Evolutionary conservation across 495 filamentous ascomycete species (phyloP).

Genomic region (Penicillium longicatenatum): DNA sequence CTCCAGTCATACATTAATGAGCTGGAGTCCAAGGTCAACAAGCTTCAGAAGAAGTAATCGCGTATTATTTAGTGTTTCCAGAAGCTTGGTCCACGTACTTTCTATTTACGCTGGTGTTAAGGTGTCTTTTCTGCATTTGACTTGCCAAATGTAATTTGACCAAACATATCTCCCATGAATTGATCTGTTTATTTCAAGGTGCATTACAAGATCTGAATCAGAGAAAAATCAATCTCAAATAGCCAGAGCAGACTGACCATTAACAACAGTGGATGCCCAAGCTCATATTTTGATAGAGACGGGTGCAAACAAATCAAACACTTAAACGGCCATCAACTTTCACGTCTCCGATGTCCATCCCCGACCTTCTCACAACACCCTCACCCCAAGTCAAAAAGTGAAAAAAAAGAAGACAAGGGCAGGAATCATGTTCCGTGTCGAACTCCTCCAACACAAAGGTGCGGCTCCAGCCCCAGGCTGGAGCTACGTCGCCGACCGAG

Average conservation of each 20-base stretch:
- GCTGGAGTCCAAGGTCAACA: constrained; percentile 80
- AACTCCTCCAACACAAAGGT: constrained; percentile 71
- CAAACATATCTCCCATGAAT: background rate
- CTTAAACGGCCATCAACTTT: constrained; percentile 7
- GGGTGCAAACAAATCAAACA: constrained; percentile 9
- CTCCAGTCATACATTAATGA: constrained; percentile 79
- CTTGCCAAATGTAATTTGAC: background rate
- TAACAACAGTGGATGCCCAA: background rate
- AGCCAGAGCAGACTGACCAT: background rate
- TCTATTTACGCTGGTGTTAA: constrained; percentile 2
- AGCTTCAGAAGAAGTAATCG: constrained; percentile 60
- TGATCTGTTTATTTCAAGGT: background rate
- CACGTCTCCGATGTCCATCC: background rate
- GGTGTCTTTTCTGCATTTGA: constrained; percentile 3
- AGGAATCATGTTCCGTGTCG: constrained; percentile 61
- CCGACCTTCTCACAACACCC: background rate
- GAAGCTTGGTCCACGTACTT: constrained; percentile 10
- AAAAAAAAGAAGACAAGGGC: background rate
- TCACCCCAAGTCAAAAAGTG: background rate
- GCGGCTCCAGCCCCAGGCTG: constrained; percentile 75
- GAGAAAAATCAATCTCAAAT: background rate
- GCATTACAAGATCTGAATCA: background rate
- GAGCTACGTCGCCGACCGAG: constrained; percentile 83
- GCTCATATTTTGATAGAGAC: constrained; percentile 1
- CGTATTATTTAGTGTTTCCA: background rate